Percentiles rank a stretch among this genome's conserved stretches.
Evolutionary conservation across 352 stramenopile genomes (phyloP).

Genomic region (Phytopythium kandeliae): DNA sequence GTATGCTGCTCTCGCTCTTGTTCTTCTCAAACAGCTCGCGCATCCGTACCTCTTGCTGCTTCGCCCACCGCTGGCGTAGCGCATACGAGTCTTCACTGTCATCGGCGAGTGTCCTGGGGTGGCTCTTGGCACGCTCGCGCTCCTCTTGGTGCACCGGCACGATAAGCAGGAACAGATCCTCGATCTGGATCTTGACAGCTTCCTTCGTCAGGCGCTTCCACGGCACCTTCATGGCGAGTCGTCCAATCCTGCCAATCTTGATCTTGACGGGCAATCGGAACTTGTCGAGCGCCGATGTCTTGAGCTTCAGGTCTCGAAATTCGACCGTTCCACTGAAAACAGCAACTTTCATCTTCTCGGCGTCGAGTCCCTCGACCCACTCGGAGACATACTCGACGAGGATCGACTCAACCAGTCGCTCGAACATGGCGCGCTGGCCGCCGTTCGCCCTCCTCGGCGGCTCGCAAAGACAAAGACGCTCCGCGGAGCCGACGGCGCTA

Average conservation of each 20-base stretch:
- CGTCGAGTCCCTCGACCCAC: constrained; percentile 80
- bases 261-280: constrained; percentile 76
- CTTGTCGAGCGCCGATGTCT: constrained; percentile 61
- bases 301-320: constrained; percentile 73
- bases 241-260: constrained; percentile 61
- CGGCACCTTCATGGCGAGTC: constrained; percentile 73
- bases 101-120: constrained; percentile 13
- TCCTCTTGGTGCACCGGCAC: constrained; percentile 62
- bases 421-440: constrained; percentile 50
- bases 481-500: background rate
- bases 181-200: constrained; percentile 66
- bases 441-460: background rate
- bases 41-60: constrained; percentile 79
- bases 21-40: constrained; percentile 68
- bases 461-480: background rate
- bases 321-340: constrained; percentile 81
- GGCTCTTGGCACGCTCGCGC: constrained; percentile 22
- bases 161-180: constrained; percentile 73
- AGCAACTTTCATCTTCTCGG: constrained; percentile 85
- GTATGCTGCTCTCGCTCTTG: constrained; percentile 37
- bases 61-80: constrained; percentile 60
- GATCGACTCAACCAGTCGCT: constrained; percentile 81
- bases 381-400: constrained; percentile 84
- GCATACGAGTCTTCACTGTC: constrained; percentile 48
- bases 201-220: constrained; percentile 83